Evolutionary conservation across 1,139 yeast species (phyloP).

Genomic region (Kazachstania sp.): DNA sequence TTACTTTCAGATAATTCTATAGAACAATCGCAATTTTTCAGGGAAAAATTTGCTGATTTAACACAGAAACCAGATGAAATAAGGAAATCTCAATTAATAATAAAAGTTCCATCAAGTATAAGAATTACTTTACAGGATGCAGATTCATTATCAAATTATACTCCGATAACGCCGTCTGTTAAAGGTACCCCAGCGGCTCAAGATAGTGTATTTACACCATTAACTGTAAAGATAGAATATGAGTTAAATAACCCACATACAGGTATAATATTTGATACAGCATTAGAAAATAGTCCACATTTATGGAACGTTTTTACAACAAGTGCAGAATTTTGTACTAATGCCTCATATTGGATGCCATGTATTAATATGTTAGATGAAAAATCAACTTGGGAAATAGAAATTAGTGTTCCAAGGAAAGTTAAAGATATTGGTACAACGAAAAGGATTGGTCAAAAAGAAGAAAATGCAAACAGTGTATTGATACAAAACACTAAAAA

Average conservation of each 20-base stretch:
- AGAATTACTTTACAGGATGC: constrained; percentile 53
- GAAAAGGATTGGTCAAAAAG: constrained; percentile 35
- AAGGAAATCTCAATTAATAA: constrained; percentile 59
- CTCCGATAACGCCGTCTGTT: constrained; percentile 38
- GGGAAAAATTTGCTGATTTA: constrained; percentile 54
- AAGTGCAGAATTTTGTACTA: constrained; percentile 66
- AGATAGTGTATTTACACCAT: constrained; percentile 55
- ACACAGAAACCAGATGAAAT: constrained; percentile 49
- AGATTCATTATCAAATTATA: constrained; percentile 38
- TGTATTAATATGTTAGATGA: constrained; percentile 88
- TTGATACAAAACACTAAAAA: constrained; percentile 2
- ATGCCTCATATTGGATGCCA: constrained; percentile 95
- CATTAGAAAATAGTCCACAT: constrained; percentile 30
- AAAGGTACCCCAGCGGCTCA: constrained; percentile 32
- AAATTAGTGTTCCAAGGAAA: constrained; percentile 72
- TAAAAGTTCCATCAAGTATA: constrained; percentile 65
- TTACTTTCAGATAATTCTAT: constrained; percentile 22
- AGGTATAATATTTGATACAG: constrained; percentile 61
- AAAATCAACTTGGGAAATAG: constrained; percentile 86
- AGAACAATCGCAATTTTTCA: constrained; percentile 46
- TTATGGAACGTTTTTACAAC: constrained; percentile 83
- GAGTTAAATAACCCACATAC: constrained; percentile 55
- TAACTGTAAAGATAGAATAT: constrained; percentile 64
- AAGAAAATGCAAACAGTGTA: constrained; percentile 7
- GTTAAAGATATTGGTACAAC: constrained; percentile 59